Conservation (phyloP, 805 yeast species). For the Metschnikowia similis region DNA sequence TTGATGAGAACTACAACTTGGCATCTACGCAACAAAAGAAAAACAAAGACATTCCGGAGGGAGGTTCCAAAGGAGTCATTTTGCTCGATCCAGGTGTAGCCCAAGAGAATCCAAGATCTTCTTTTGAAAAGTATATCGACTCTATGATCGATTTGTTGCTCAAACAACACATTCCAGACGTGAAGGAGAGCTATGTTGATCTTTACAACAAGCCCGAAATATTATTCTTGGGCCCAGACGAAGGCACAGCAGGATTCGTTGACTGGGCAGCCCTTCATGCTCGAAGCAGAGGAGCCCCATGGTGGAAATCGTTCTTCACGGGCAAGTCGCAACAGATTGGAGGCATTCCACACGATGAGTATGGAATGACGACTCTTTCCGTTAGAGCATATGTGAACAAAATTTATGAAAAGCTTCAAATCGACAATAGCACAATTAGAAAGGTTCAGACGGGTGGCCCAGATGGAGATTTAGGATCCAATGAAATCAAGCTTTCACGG, state of each 20-base stretch:
- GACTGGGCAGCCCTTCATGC: conserved; percentile 99
- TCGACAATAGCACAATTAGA: conserved; percentile 54
- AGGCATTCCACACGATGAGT: conserved; percentile 97
- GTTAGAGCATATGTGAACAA: conserved; percentile 89
- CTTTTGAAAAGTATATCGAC: conserved; percentile 91
- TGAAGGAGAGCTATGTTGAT: conserved; percentile 81
- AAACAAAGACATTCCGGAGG: conserved; percentile 98
- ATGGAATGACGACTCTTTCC: conserved; percentile 95
- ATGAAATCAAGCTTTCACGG: conserved; percentile 83
- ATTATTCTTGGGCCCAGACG: conserved; percentile 98
- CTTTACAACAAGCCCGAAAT: conserved; percentile 82
- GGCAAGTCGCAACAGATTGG: conserved; percentile 91
- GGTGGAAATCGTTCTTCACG: conserved; percentile 98
- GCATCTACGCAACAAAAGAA: conserved; percentile 95
- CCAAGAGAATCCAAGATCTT: conserved; percentile 74
- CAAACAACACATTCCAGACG: conserved; percentile 65
- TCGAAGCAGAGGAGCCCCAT: conserved; percentile 82
- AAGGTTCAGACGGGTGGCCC: conserved; percentile 99
- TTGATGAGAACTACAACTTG: conserved; percentile 93
- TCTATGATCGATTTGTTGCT: conserved; percentile 81
- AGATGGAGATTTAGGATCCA: conserved; percentile 96
- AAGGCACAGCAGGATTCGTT: conserved; percentile 92
- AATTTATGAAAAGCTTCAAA: conserved; percentile 71
- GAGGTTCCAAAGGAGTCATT: conserved; percentile 97
- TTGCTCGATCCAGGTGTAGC: conserved; percentile 73